phyloP scores from a whole-genome alignment of 345 rosid genomes.

The Adansonia digitata region DNA sequence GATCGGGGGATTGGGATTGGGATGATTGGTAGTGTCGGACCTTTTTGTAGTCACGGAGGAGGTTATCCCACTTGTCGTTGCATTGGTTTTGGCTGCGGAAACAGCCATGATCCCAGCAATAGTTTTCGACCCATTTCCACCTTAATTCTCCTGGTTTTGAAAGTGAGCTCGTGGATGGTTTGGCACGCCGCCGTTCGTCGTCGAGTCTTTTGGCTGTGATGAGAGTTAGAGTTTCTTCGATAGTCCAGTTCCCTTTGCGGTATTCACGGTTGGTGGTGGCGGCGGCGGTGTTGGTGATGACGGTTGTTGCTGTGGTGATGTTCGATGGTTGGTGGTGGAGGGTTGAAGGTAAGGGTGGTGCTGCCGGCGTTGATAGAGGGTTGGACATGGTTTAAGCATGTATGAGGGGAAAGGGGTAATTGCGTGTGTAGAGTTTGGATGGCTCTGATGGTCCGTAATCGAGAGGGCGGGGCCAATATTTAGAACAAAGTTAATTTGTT shows the following conservation, averaged over 20 bases:
- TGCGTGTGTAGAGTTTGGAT: background rate
- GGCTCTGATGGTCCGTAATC: constrained; percentile 10
- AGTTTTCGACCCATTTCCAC: constrained; percentile 42
- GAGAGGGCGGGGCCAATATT: too few relatives aligned
- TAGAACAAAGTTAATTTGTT: too few relatives aligned
- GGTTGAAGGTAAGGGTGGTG: constrained; percentile 9
- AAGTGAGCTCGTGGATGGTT: constrained; percentile 6
- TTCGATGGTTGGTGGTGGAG: constrained; percentile 8
- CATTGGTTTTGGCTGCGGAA: constrained; percentile 42
- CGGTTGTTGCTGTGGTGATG: constrained; percentile 11
- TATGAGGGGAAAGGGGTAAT: background rate
- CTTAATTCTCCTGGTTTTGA: constrained; percentile 20
- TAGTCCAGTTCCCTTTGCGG: constrained; percentile 36
- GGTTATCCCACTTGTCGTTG: constrained; percentile 47
- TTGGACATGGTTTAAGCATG: constrained; percentile 28
- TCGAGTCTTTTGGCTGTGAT: constrained; percentile 32
- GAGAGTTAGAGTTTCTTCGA: constrained; percentile 31
- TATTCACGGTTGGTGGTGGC: constrained; percentile 22
- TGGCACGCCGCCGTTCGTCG: constrained; percentile 33
- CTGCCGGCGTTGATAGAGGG: constrained; percentile 11
- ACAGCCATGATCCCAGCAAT: constrained; percentile 36
- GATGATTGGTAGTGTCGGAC: constrained; percentile 21
- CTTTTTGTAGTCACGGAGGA: constrained; percentile 38
- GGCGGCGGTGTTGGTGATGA: background rate
- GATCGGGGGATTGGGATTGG: background rate